Evolutionary conservation across 257 asterid genomes (phyloP).

Genomic region (Lavandula angustifolia): DNA sequence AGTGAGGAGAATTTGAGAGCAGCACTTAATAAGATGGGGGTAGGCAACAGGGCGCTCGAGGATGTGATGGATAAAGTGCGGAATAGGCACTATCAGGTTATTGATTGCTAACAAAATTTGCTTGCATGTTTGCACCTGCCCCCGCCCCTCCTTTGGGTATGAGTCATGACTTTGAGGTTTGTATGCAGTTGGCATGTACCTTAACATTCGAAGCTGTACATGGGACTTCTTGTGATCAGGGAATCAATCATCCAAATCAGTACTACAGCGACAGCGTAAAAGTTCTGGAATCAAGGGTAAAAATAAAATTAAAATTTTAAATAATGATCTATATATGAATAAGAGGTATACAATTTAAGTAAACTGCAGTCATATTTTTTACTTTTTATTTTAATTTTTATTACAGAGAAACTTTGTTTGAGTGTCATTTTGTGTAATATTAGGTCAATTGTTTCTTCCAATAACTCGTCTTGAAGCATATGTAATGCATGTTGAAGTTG

Average conservation of each 20-base stretch:
- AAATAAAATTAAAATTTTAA: not conserved
- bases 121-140: constrained; percentile 12
- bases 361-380: too few species aligned
- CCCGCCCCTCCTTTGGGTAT: not conserved
- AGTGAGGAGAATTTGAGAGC: constrained; percentile 92
- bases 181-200: constrained; percentile 84
- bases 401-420: too few species aligned
- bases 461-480: too few species aligned
- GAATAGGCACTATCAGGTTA: constrained; percentile 88
- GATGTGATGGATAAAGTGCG: constrained; percentile 80
- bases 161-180: constrained; percentile 28
- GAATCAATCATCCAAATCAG: constrained; percentile 94
- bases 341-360: too few species aligned
- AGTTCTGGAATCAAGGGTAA: constrained; percentile 60
- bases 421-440: too few species aligned
- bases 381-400: too few species aligned
- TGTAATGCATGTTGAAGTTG: too few species aligned
- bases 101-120: constrained; percentile 4
- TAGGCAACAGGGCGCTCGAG: constrained; percentile 65
- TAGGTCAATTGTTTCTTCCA: too few species aligned
- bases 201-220: constrained; percentile 96
- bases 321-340: constrained; percentile 5
- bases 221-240: constrained; percentile 75
- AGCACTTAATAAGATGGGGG: constrained; percentile 86
- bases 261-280: constrained; percentile 77